Evolutionary conservation across 1,284 basidiomycete genomes (phyloP), one percentile per base, ranked within the genome.

Genomic region (Dichomitus squalens): DNA sequence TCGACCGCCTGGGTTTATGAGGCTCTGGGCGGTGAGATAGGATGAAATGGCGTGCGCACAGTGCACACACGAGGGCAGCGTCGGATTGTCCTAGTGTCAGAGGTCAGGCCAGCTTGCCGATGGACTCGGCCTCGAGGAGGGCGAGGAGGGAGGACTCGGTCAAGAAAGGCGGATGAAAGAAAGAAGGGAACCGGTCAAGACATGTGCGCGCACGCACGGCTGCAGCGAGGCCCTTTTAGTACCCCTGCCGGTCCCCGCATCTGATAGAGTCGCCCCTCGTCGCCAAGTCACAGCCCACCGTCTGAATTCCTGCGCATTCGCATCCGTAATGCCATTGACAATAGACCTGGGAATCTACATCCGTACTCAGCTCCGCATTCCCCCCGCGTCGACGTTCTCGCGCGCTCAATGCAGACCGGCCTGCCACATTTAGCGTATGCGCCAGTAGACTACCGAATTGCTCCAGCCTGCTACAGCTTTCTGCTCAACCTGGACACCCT

Each of bases 381-480:
- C 29, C 38, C 48, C 33, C 51, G 43, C n/a, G n/a, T n/a, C n/a
- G n/a, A n/a, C n/a, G n/a, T n/a, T n/a, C n/a, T n/a, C n/a, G 52
- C 53, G 18, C 59, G 31, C 52, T 35, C 41, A 21, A 44, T 23
- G 41, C 41, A 44, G 18, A 46, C 39, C 18, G 18, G 7, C 23
- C 33, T 33, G 27, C 25, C 44, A 31, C 64, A 48, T 65, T 52
- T 54, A 72, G 64, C 75, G 74, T 46, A 88, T 83, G 77, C 81
- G 85, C 88, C 91, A 92, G 68, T 92, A 94, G 20, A 93, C 78
- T 43, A 85, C 76, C 59, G 85, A 90, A 63, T 79, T 86, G 44
- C 83, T 83, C 68, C 79, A 80, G 8, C 87, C 87, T 31, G 80
- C 79, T 14, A 86, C 80, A 7, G 85, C 83, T 23, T 77, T 76